A percentile compares a stretch with the other conserved stretches of the same genome.
Conservation (phyloP, 2,329 filamentous ascomycete species). For the Arthroderma sp. region DNA sequence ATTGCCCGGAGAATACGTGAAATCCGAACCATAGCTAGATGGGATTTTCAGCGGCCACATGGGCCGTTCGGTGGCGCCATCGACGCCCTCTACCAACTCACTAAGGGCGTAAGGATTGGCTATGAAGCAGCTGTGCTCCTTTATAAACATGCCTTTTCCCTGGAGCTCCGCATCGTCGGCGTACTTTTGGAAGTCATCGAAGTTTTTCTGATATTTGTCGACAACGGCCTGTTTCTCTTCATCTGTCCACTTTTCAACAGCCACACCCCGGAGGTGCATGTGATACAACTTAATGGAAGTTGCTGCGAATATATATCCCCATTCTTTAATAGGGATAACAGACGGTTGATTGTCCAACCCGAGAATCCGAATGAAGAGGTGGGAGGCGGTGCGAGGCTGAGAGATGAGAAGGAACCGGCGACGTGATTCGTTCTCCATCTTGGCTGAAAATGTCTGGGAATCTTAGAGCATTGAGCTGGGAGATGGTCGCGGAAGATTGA, state of each 20-base stretch:
- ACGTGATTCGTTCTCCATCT: neutral
- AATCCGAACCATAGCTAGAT: conserved; percentile 9
- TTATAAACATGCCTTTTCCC: conserved; percentile 20
- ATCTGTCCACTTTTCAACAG: conserved; percentile 15
- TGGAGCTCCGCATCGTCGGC: conserved; percentile 12
- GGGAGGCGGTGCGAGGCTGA: conserved; percentile 20
- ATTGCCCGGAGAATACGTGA: conserved; percentile 18
- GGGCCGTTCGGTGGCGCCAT: neutral
- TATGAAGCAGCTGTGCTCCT: conserved; percentile 21
- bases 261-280: conserved; percentile 9
- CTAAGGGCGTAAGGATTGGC: conserved; percentile 8
- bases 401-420: conserved; percentile 14
- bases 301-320: conserved; percentile 19
- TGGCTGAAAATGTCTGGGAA: too few species aligned
- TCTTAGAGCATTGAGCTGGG: too few species aligned
- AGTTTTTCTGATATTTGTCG: conserved; percentile 15
- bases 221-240: conserved; percentile 14
- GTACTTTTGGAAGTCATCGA: conserved; percentile 16
- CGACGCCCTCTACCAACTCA: neutral
- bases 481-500: too few species aligned
- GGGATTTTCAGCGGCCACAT: conserved; percentile 7
- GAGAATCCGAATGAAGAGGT: conserved; percentile 19
- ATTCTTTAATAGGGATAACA: conserved; percentile 10
- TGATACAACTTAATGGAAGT: conserved; percentile 7
- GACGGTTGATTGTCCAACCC: conserved; percentile 16